Evolutionary conservation across 2,329 filamentous ascomycete genomes (phyloP), one percentile per base, ranked within the genome.

Genomic region (Leptographium wingfieldii): DNA sequence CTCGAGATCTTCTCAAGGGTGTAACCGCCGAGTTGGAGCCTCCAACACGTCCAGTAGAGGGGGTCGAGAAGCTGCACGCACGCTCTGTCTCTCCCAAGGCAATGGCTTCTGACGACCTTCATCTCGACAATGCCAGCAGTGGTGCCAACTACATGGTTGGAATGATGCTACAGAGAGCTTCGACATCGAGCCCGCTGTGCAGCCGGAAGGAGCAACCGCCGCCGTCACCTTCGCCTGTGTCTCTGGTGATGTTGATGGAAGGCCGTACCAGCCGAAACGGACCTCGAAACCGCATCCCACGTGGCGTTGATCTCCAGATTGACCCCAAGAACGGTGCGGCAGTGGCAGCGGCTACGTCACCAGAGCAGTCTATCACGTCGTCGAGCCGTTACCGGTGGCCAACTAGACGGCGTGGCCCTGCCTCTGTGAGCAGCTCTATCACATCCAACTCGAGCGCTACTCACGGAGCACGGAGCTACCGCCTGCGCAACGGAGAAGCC

Each of bases 201-300:
- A 75, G 67, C 60, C 77, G 72, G 69, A 73, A 73, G 52, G 76
- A 76, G 2, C 75, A 78, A 33, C 78, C 82, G 16, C 78, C 88
- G 9, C 87, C 88, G 0, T 90, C 90, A 19, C 88, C 81, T 40
- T 82, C 78, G 10, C 82, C 80, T 27, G 86, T 82, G 56, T 81
- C 81, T 59, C 84, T 89, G 61, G 79, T 81, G 1, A 76, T 77
- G 11, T 71, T 85, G 56, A 83, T 86, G 72, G 80, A 85, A 59
- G 76, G 83, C 7, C 75, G 80, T 25, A 76, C 76, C 51, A 81
- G 79, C 35, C 80, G 86, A 33, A 88, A 87, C 63, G 84, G 86
- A 14, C 90, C 90, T 9, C 83, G 87, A 19, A 87, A 87, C 66
- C 83, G 90, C 27, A 95, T 92, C 63, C 90, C 90, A 2, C 80